phyloP scores from a whole-genome alignment of 345 rosid genomes.

The Aegle marmelos region DNA sequence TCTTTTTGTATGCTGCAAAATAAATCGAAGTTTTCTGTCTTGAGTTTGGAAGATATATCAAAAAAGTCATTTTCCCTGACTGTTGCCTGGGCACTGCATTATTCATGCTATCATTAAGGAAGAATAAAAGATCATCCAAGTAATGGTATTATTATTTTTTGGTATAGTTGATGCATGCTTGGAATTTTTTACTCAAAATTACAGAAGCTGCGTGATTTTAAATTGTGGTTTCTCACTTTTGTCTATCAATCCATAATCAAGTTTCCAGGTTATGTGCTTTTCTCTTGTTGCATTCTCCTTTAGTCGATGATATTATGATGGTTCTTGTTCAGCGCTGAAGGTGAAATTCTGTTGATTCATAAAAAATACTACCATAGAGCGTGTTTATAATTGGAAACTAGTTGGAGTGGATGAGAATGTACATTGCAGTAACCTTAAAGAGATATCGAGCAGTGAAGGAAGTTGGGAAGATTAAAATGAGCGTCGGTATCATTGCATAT shows the following conservation, averaged over 20 bases:
- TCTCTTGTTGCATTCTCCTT: neutral
- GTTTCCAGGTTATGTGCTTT: neutral
- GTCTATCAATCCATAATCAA: neutral
- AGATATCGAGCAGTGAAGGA: constrained; percentile 73
- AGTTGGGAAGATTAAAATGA: constrained; percentile 80
- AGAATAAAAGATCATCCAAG: neutral
- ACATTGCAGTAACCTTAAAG: constrained; percentile 62
- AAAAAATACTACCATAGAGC: constrained; percentile 20
- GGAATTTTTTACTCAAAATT: neutral
- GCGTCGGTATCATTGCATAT: constrained; percentile 58
- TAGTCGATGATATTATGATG: neutral
- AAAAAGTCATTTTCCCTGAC: neutral
- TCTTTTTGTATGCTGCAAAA: neutral
- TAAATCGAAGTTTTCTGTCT: neutral
- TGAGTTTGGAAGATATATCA: neutral
- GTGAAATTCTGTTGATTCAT: constrained; percentile 23
- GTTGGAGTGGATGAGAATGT: constrained; percentile 68
- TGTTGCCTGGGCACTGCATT: neutral
- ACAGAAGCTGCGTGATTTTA: neutral
- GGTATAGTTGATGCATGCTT: neutral
- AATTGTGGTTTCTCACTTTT: neutral
- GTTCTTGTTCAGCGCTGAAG: constrained; percentile 28
- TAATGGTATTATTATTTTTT: neutral
- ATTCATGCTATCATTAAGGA: neutral
- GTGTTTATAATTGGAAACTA: constrained; percentile 19